Base-by-base conservation (phyloP, 768 basidiomycete genomes). In the Mrakia hoshinonis region DNA sequence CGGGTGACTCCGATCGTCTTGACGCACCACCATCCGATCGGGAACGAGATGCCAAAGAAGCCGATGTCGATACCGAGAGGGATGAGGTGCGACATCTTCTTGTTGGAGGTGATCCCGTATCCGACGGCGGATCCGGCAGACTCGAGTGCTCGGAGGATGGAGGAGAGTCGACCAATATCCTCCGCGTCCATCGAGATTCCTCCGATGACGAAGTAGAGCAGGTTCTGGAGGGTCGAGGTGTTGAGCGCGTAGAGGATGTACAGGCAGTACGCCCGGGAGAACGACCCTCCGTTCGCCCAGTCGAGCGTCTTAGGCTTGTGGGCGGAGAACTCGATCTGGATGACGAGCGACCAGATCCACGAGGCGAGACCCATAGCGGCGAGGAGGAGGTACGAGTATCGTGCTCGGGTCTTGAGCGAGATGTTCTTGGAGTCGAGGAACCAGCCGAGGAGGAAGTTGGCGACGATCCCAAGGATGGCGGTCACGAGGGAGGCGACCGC, bases 141-240 rank as follows among this genome's bases (percentile, higher is more conserved):
- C 38, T 76, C 75, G 39, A 73, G 58, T 0, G 73, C 68, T 1
- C 75, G 73, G 3, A 76, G 72, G 67, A 74, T 62, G 6, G 71
- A 73, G 0, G 69, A 71, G 13, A 76, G 69, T 11, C 73, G 71
- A 18, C 74, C 58, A 51, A 76, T 63, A 69, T 74, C 74, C 5
- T 22, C 5, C 1, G 71, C 69, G 0, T 67, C 48, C 12, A 13
- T 6, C 12, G 65, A 58, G 20, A 72, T 47, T 46, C 52, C 64
- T 0, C 70, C 70, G 34, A 72, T 72, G 47, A 24, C 39, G n/a
- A 55, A 71, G 54, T 70, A 70, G 36, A 65, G 69, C 15, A 49
- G 22, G 39, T 65, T 70, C 26, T 64, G 69, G 3, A 58, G 31
- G 9, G 48, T 26, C 34, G 48, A 34, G 24, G 65, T 66, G 65